Evolutionary conservation across 1,284 basidiomycete species (phyloP).

Genomic region (Microbotryum intermedium): DNA sequence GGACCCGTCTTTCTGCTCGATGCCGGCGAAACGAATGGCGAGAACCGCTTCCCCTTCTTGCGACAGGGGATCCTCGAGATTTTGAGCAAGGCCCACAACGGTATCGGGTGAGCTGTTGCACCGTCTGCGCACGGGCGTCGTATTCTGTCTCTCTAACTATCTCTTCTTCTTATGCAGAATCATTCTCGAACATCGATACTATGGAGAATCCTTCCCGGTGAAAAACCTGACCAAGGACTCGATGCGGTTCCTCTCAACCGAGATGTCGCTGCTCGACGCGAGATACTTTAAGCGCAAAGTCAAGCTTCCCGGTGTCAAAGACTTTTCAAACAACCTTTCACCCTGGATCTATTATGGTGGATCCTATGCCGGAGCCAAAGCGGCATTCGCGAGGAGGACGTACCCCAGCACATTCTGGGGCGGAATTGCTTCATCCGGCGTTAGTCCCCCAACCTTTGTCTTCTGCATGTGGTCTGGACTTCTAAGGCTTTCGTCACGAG

Average conservation of each 20-base stretch:
- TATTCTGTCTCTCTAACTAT: not conserved
- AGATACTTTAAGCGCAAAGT: constrained; percentile 81
- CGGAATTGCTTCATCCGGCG: constrained; percentile 64
- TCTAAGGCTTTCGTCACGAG: too few relatives aligned
- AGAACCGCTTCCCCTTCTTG: constrained; percentile 33
- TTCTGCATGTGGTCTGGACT: too few relatives aligned
- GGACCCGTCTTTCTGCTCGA: constrained; percentile 44
- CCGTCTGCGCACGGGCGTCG: too few relatives aligned
- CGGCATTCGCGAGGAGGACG: constrained; percentile 81
- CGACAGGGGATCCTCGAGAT: constrained; percentile 69
- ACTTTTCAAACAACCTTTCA: constrained; percentile 50
- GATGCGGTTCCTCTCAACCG: constrained; percentile 73
- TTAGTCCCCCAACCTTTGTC: constrained; percentile 6
- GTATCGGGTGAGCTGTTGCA: constrained; percentile 47
- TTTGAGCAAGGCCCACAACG: constrained; percentile 69
- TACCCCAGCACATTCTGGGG: constrained; percentile 85
- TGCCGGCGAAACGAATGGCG: constrained; percentile 38
- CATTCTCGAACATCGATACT: constrained; percentile 82
- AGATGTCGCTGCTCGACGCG: constrained; percentile 82
- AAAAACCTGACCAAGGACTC: constrained; percentile 55
- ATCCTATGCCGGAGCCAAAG: constrained; percentile 78
- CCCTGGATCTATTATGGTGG: constrained; percentile 94
- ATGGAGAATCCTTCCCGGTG: constrained; percentile 73
- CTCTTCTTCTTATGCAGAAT: constrained; percentile 41
- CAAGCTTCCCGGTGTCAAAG: constrained; percentile 61